A percentile compares a stretch with the other conserved stretches of the same genome.
Evolutionary conservation across 495 filamentous ascomycete species (phyloP).

Genomic region (Tuber borchii): DNA sequence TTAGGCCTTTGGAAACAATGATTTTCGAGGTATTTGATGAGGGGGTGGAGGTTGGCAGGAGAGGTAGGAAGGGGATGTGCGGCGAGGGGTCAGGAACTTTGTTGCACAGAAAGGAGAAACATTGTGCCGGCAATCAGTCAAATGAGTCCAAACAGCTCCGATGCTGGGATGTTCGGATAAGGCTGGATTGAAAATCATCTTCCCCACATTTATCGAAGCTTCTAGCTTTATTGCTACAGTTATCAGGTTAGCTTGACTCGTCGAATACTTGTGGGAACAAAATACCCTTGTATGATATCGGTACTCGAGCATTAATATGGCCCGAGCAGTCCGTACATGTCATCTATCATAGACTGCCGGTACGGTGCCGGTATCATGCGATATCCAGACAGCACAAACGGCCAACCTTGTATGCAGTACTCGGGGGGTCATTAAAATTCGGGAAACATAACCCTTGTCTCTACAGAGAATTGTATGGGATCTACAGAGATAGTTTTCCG

Average conservation of each 20-base stretch:
- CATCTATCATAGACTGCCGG: background rate
- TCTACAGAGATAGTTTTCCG: too few relatives aligned
- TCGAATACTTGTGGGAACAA: background rate
- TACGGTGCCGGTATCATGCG: background rate
- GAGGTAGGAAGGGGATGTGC: slow-evolving; percentile 3
- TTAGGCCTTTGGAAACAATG: background rate
- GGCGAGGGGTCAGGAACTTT: background rate
- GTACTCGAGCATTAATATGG: background rate
- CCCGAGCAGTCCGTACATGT: background rate
- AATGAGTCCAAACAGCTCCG: background rate
- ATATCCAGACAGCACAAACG: background rate
- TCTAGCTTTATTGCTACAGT: background rate
- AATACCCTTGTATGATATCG: background rate
- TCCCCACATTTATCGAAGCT: background rate
- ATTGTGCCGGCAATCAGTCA: background rate
- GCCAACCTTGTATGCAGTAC: background rate
- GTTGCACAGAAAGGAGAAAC: background rate
- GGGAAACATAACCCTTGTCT: too few relatives aligned
- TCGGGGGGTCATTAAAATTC: too few relatives aligned
- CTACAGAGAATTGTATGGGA: too few relatives aligned
- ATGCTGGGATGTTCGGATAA: background rate
- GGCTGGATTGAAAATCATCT: background rate
- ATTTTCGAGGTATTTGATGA: background rate
- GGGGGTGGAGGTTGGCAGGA: background rate
- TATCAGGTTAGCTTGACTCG: background rate